Conservation (phyloP, 2,329 filamentous ascomycete species). For the Neospermospora avenae region DNA sequence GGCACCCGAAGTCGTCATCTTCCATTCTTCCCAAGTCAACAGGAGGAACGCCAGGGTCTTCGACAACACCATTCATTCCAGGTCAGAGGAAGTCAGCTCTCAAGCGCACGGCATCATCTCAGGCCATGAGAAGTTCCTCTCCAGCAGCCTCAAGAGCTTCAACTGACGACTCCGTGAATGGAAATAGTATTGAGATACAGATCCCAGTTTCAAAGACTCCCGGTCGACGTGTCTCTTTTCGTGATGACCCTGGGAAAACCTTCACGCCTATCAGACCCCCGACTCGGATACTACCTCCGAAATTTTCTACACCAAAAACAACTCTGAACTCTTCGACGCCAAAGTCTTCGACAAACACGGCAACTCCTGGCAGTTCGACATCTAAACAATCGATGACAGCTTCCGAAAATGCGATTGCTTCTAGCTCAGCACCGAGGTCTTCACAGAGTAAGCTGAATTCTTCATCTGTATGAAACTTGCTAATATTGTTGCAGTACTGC, state of each 20-base stretch:
- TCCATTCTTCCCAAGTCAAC: slow-evolving; percentile 16
- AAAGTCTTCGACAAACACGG: background rate
- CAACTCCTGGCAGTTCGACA: slow-evolving; percentile 4
- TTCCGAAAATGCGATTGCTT: background rate
- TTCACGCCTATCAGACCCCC: background rate
- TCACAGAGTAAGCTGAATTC: slow-evolving; percentile 6
- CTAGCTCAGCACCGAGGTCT: background rate
- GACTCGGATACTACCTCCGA: slow-evolving; percentile 11
- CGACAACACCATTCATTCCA: slow-evolving; percentile 29
- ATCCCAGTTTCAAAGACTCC: slow-evolving; percentile 22
- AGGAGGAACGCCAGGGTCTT: background rate
- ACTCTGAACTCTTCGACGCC: background rate
- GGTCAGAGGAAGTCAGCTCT: slow-evolving; percentile 27
- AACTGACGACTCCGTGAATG: slow-evolving; percentile 14
- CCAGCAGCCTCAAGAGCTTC: slow-evolving; percentile 12
- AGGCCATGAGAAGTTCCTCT: slow-evolving; percentile 23
- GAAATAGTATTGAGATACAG: slow-evolving; percentile 24
- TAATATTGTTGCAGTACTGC: background rate
- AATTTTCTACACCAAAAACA: slow-evolving; percentile 3
- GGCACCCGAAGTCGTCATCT: slow-evolving; percentile 10
- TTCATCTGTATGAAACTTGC: background rate
- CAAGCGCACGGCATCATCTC: slow-evolving; percentile 22
- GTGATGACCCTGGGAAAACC: slow-evolving; percentile 10
- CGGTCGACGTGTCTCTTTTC: slow-evolving; percentile 23
- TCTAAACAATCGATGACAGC: background rate